These are phyloP conservation scores for Penicillium sclerotigenum DNA, from an alignment of 2,329 filamentous ascomycete genomes.

Conservation along the genomic window DNA sequence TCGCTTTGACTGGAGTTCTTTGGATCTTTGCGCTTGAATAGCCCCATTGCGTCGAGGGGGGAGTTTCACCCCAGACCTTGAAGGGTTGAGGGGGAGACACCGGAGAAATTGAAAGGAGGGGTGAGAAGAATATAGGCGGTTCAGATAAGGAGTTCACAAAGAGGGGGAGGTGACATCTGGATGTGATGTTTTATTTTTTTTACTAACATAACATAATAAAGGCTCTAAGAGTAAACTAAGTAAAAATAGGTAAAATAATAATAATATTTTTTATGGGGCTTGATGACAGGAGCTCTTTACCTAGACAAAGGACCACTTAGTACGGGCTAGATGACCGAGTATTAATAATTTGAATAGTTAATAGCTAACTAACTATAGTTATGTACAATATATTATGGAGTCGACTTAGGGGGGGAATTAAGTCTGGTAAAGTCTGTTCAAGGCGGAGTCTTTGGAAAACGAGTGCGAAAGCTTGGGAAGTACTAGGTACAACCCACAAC, in stretches of 20 bases:
- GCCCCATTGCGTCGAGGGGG: constrained; percentile 35
- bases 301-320: not conserved
- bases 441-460: not conserved
- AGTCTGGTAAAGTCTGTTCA: not conserved
- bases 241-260: not conserved
- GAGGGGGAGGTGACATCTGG: not conserved
- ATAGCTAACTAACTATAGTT: too few relatives aligned
- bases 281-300: not conserved
- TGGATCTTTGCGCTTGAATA: constrained; percentile 49
- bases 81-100: not conserved
- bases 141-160: constrained; percentile 1
- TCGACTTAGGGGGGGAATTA: not conserved
- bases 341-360: not conserved
- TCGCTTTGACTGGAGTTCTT: constrained; percentile 33
- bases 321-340: not conserved
- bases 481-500: not conserved
- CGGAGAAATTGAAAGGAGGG: constrained; percentile 1
- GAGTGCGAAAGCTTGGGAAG: not conserved
- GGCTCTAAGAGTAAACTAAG: not conserved
- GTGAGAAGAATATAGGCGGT: not conserved
- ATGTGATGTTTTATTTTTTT: not conserved
- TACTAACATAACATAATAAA: not conserved
- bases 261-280: constrained; percentile 9
- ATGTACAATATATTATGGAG: too few relatives aligned
- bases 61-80: constrained; percentile 1